phyloP scores from a whole-genome alignment of 1,284 basidiomycete genomes.

The Puccinia horiana region DNA sequence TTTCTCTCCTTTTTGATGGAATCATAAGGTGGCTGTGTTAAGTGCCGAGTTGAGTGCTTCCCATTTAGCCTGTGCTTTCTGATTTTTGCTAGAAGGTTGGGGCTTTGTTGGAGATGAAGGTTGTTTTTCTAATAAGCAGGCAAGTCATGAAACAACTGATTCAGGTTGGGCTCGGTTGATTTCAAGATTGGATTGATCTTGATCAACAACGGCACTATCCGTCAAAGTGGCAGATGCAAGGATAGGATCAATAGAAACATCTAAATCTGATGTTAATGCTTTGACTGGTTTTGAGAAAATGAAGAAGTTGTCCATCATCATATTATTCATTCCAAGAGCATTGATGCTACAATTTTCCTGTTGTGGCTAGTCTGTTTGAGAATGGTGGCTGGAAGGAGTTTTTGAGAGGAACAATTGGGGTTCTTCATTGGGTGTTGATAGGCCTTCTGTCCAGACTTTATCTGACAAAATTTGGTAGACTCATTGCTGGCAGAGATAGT shows the following conservation, averaged over 20 bases:
- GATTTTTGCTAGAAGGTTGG: too few species aligned
- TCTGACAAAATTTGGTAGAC: too few species aligned
- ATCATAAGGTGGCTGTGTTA: neutral
- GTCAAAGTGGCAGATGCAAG: neutral
- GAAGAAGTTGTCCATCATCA: neutral
- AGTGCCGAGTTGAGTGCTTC: constrained; percentile 16
- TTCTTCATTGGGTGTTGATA: too few species aligned
- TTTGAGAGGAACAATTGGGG: too few species aligned
- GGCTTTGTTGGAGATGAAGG: neutral
- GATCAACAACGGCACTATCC: neutral
- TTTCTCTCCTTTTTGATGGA: neutral
- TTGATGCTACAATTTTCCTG: neutral
- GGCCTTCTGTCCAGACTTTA: too few species aligned
- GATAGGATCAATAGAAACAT: neutral
- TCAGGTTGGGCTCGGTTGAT: neutral
- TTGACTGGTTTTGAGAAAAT: neutral
- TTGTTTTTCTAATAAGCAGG: neutral
- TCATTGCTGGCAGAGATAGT: too few species aligned
- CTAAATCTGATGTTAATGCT: neutral
- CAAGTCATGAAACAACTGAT: neutral
- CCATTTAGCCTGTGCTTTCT: neutral
- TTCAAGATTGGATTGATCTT: neutral
- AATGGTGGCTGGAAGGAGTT: too few species aligned
- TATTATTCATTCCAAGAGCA: neutral
- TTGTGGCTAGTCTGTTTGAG: neutral